Evolutionary conservation across 257 asterid genomes (phyloP).

Genomic region (Primulina huaijiensis): DNA sequence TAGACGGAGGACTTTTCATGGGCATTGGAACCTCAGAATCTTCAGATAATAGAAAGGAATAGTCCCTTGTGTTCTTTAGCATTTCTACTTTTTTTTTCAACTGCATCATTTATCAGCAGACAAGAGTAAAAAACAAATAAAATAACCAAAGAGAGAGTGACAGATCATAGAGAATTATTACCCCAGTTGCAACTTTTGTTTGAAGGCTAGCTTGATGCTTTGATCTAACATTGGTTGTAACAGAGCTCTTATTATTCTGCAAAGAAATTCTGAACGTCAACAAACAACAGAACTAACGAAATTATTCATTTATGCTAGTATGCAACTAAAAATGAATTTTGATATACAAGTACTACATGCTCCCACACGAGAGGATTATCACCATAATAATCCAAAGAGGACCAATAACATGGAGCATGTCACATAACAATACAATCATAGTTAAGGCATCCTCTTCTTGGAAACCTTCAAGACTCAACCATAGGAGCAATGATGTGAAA

Average conservation of each 20-base stretch:
- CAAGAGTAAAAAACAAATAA: conserved; percentile 10
- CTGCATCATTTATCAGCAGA: conserved; percentile 42
- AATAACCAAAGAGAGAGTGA: neutral
- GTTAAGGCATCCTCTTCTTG: conserved; percentile 3
- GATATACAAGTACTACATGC: neutral
- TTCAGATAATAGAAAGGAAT: conserved; percentile 78
- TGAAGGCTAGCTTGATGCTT: conserved; percentile 40
- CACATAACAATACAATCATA: neutral
- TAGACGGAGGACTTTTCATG: conserved; percentile 44
- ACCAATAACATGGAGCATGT: neutral
- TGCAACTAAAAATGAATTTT: conserved; percentile 2
- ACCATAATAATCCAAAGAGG: neutral
- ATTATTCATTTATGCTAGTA: neutral
- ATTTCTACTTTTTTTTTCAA: conserved; percentile 60
- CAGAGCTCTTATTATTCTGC: conserved; percentile 57
- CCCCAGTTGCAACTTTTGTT: conserved; percentile 58
- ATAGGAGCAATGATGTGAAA: neutral
- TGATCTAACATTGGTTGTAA: conserved; percentile 38
- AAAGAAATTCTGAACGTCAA: conserved; percentile 19
- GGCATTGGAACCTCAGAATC: conserved; percentile 72
- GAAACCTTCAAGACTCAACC: neutral
- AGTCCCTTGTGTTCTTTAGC: conserved; percentile 78
- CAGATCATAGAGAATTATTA: conserved; percentile 20
- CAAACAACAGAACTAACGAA: neutral
- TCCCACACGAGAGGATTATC: neutral